phyloP scores from a whole-genome alignment of 2,329 filamentous ascomycete genomes.

The Colletotrichum incanum region DNA sequence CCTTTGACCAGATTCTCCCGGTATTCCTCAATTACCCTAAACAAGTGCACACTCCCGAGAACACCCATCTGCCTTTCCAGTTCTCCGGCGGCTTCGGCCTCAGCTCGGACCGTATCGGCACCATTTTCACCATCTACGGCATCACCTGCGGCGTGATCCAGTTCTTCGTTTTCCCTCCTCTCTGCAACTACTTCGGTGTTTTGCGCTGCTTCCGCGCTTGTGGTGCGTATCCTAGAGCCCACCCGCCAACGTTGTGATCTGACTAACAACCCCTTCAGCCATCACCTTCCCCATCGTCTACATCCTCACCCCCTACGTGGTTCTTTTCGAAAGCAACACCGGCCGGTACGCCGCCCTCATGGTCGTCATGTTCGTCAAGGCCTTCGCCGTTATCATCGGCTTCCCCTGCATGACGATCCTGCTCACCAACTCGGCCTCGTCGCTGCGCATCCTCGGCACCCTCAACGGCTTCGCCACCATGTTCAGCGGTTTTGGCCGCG shows the following conservation, averaged over 20 bases:
- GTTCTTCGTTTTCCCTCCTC: constrained; percentile 85
- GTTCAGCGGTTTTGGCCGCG: constrained; percentile 84
- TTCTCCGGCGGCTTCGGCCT: constrained; percentile 87
- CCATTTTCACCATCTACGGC: constrained; percentile 88
- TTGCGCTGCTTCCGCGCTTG: constrained; percentile 81
- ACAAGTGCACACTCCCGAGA: constrained; percentile 70
- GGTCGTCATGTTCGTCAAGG: constrained; percentile 80
- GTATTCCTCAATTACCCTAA: constrained; percentile 88
- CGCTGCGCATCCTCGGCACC: constrained; percentile 86
- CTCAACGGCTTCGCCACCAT: constrained; percentile 94
- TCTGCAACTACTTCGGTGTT: constrained; percentile 82
- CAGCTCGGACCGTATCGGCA: constrained; percentile 82
- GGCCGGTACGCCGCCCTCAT: constrained; percentile 76
- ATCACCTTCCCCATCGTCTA: constrained; percentile 82
- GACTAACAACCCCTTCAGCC: constrained; percentile 53
- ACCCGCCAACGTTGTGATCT: not conserved
- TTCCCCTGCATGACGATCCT: constrained; percentile 94
- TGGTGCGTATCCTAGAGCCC: constrained; percentile 53
- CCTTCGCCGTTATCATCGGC: constrained; percentile 83
- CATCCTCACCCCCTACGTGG: constrained; percentile 85
- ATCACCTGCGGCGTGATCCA: constrained; percentile 85
- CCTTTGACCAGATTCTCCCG: constrained; percentile 89
- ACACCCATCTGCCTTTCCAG: constrained; percentile 80
- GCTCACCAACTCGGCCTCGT: constrained; percentile 89
- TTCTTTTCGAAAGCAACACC: constrained; percentile 67